phyloP scores from a whole-genome alignment of 257 asterid genomes.

The Solanum acaule region DNA sequence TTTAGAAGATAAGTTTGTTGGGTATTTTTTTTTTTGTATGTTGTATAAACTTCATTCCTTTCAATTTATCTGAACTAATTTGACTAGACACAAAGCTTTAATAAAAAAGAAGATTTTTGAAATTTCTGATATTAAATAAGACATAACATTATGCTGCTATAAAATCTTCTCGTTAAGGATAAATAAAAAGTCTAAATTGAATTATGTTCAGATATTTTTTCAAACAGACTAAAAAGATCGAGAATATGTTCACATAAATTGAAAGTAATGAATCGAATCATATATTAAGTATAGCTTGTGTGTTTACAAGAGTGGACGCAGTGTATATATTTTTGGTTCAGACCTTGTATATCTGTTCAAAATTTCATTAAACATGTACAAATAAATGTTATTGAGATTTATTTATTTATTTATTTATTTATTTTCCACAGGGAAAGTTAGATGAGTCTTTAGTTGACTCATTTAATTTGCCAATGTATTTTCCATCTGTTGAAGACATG shows the following conservation, averaged over 20 bases:
- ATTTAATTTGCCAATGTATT: slow-evolving; percentile 39
- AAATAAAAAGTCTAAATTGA: too few relatives aligned
- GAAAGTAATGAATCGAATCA: background rate
- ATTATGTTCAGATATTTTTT: too few relatives aligned
- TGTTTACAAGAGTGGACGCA: too few relatives aligned
- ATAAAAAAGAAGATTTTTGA: background rate
- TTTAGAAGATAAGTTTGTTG: background rate
- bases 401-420: background rate
- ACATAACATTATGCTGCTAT: background rate
- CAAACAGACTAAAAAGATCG: too few relatives aligned
- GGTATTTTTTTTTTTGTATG: background rate
- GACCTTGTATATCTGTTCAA: background rate
- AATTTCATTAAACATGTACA: background rate
- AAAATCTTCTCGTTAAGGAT: background rate
- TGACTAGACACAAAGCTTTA: background rate
- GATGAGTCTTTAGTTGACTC: slow-evolving; percentile 27
- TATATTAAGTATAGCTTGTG: too few relatives aligned
- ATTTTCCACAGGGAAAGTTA: slow-evolving; percentile 23
- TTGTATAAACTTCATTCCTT: background rate
- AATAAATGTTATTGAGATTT: background rate
- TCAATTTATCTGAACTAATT: background rate
- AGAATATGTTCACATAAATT: too few relatives aligned
- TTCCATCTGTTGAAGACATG: slow-evolving; percentile 27
- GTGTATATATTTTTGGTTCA: too few relatives aligned
- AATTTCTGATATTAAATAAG: too few relatives aligned